A percentile compares a stretch with the other conserved stretches of the same genome.
Conservation (phyloP, 768 basidiomycete species). For the Hysterangium stoloniferum region DNA sequence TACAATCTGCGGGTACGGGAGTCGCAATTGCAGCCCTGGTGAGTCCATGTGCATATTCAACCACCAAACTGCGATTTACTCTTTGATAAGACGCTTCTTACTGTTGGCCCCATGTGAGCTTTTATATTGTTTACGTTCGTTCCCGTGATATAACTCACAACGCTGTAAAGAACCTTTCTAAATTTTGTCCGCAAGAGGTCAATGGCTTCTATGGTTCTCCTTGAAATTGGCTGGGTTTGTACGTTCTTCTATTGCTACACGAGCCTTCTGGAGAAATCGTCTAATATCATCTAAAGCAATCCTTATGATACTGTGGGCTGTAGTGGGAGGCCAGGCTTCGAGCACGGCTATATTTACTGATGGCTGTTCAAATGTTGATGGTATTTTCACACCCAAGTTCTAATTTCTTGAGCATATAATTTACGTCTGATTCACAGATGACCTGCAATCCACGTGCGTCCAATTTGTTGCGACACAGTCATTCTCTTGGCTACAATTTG, state of each 20-base stretch:
- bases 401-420: background rate
- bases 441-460: background rate
- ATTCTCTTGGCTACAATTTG: slow-evolving; percentile 8
- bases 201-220: background rate
- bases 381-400: background rate
- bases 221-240: slow-evolving; percentile 11
- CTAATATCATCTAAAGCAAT: background rate
- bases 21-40: slow-evolving; percentile 4
- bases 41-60: background rate
- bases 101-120: slow-evolving; percentile 1
- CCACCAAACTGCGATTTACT: background rate
- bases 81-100: background rate
- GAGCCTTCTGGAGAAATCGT: background rate
- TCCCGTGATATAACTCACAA: background rate
- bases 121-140: background rate
- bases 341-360: background rate
- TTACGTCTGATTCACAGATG: background rate
- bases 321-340: background rate
- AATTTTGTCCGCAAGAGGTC: background rate
- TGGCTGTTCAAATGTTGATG: slow-evolving; percentile 1
- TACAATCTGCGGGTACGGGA: background rate
- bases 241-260: background rate
- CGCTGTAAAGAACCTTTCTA: background rate
- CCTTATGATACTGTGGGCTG: slow-evolving; percentile 7
- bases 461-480: slow-evolving; percentile 1